Evolutionary conservation across 495 filamentous ascomycete species (phyloP).

Genomic region (Ramalina peruviana): DNA sequence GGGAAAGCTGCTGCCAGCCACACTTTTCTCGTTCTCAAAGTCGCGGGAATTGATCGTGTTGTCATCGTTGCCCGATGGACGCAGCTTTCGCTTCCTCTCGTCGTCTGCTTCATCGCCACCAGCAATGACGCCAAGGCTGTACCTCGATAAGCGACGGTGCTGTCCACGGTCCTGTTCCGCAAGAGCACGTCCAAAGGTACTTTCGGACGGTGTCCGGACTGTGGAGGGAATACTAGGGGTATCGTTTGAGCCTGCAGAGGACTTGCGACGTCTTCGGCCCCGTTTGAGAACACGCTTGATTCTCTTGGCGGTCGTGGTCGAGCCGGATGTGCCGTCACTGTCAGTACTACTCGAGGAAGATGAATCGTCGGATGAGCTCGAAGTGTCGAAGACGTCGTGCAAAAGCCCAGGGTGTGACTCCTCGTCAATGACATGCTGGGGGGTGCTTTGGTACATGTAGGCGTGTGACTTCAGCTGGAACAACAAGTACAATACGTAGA

Average conservation of each 20-base stretch:
- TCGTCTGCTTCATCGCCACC: conserved; percentile 37
- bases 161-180: conserved; percentile 25
- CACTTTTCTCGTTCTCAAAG: conserved; percentile 25
- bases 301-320: conserved; percentile 58
- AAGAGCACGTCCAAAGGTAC: conserved; percentile 23
- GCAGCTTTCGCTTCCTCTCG: conserved; percentile 19
- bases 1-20: conserved; percentile 6
- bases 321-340: conserved; percentile 50
- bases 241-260: conserved; percentile 54
- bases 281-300: conserved; percentile 53
- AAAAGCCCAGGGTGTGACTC: conserved; percentile 73
- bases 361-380: conserved; percentile 45
- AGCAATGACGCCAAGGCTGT: conserved; percentile 22
- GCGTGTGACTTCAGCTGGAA: conserved; percentile 89
- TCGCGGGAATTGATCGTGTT: conserved; percentile 25
- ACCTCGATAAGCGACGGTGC: conserved; percentile 10
- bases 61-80: background rate
- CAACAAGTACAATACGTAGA: conserved; percentile 73
- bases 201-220: conserved; percentile 27
- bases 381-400: conserved; percentile 64
- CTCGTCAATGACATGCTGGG: conserved; percentile 79
- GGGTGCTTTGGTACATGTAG: conserved; percentile 82
- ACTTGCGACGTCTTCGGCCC: conserved; percentile 54
- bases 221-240: conserved; percentile 30
- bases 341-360: conserved; percentile 47